Evolutionary conservation across 1,139 yeast species (phyloP).

Genomic region (Yamadazyma taylorii): DNA sequence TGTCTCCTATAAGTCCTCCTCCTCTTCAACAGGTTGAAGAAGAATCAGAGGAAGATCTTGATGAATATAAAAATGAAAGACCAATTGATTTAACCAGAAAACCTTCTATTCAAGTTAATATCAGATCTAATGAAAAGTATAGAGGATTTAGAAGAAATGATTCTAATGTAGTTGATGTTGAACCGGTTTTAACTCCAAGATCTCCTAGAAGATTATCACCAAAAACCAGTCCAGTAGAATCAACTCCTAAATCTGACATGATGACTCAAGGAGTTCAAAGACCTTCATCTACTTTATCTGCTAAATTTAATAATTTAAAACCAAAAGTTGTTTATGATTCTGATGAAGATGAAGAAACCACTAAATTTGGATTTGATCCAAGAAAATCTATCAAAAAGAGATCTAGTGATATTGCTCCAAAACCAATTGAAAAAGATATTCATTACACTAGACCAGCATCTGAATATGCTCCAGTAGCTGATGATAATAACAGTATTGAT

Average conservation of each 20-base stretch:
- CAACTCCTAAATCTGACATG: constrained; percentile 7
- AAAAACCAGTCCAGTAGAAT: constrained; percentile 5
- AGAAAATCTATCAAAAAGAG: constrained; percentile 20
- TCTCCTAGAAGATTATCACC: constrained; percentile 16
- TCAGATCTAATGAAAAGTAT: constrained; percentile 32
- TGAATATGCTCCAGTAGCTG: no score
- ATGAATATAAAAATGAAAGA: constrained; percentile 11
- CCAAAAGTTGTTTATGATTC: constrained; percentile 18
- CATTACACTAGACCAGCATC: constrained; percentile 16
- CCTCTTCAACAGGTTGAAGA: constrained; percentile 17
- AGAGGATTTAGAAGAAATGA: constrained; percentile 47
- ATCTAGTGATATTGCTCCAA: constrained; percentile 7
- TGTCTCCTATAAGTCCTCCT: constrained; percentile 13
- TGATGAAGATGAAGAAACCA: constrained; percentile 19
- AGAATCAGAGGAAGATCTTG: constrained; percentile 8
- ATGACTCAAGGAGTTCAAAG: constrained; percentile 7
- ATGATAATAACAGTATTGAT: constrained; percentile 6
- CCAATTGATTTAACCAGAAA: constrained; percentile 16
- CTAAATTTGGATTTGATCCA: constrained; percentile 25
- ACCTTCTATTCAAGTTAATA: constrained; percentile 16
- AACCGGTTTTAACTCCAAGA: constrained; percentile 15
- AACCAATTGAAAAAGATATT: constrained; percentile 16
- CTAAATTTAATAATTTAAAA: constrained; percentile 17
- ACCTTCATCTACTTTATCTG: constrained; percentile 13
- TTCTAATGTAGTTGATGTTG: constrained; percentile 22